A percentile compares a stretch with the other conserved stretches of the same genome.
phyloP scores from a whole-genome alignment of 192 early-diverging fungal genomes.

The Coemansia nantahalensis region DNA sequence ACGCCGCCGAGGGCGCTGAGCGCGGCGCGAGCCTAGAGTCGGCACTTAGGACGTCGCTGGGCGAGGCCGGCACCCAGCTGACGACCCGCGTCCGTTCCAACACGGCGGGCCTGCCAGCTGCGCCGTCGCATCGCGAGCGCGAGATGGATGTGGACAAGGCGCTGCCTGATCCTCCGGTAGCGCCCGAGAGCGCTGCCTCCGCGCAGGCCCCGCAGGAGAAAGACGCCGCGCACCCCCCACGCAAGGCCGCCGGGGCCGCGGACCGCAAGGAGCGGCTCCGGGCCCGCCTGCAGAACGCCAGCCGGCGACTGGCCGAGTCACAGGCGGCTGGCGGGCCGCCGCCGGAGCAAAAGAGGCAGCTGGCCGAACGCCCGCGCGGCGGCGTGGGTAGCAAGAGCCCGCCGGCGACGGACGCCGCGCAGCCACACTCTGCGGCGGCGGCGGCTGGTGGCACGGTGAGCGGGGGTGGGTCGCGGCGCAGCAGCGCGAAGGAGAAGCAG shows the following conservation, averaged over 20 bases:
- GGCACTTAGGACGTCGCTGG: too few relatives aligned
- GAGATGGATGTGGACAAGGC: conserved; percentile 23
- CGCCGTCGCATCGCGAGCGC: not conserved
- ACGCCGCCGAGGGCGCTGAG: too few relatives aligned
- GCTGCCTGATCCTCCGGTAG: conserved; percentile 18
- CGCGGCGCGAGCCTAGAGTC: too few relatives aligned
- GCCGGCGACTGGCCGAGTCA: conserved; percentile 29
- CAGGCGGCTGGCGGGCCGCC: conserved; percentile 2
- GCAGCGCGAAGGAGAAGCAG: not conserved
- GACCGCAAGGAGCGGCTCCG: conserved; percentile 36
- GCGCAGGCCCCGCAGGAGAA: not conserved
- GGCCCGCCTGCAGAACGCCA: conserved; percentile 37
- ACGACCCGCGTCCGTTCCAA: not conserved
- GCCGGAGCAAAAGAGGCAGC: conserved; percentile 5
- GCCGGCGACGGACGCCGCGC: not conserved
- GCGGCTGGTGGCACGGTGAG: too few relatives aligned
- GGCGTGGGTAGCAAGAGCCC: not conserved
- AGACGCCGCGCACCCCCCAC: not conserved
- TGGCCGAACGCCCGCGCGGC: not conserved
- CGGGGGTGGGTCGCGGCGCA: too few relatives aligned
- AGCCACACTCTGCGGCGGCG: too few relatives aligned
- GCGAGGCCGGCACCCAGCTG: too few relatives aligned
- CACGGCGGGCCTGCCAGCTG: not conserved
- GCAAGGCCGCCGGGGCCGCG: not conserved
- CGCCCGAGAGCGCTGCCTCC: not conserved